Evolutionary conservation across 257 asterid species (phyloP).

Genomic region (Linaria vulgaris): DNA sequence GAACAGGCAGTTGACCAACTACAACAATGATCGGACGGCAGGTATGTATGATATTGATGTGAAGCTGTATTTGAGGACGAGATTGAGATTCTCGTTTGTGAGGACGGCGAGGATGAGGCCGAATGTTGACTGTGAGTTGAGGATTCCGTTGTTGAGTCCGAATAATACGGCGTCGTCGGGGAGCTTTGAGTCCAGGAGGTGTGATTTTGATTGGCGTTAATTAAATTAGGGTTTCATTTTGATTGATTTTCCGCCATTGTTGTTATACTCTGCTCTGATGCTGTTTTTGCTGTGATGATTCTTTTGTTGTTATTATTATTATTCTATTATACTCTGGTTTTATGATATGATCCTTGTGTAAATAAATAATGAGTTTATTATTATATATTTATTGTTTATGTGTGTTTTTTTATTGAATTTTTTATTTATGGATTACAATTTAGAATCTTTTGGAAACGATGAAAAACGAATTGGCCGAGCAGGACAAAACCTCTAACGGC

Average conservation of each 20-base stretch:
- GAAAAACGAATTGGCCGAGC: too few species aligned
- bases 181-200: slow-evolving; percentile 31
- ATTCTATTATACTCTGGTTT: too few species aligned
- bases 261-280: not conserved
- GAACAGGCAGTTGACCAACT: slow-evolving; percentile 19
- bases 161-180: slow-evolving; percentile 25
- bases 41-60: slow-evolving; percentile 38
- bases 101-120: slow-evolving; percentile 42
- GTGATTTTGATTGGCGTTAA: slow-evolving; percentile 46
- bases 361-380: too few species aligned
- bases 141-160: slow-evolving; percentile 37
- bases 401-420: too few species aligned
- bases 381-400: too few species aligned
- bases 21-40: slow-evolving; percentile 26
- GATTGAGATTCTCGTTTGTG: slow-evolving; percentile 37
- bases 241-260: slow-evolving; percentile 6
- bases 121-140: slow-evolving; percentile 45
- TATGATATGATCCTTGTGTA: too few species aligned
- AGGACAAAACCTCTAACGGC: too few species aligned
- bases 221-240: not conserved
- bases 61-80: slow-evolving; percentile 36
- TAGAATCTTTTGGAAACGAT: too few species aligned
- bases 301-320: too few species aligned
- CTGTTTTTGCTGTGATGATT: too few species aligned
- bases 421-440: too few species aligned